These are phyloP conservation scores for Coemansia sp. DNA, from an alignment of 192 early-diverging fungal species.

Conservation along the genomic window DNA sequence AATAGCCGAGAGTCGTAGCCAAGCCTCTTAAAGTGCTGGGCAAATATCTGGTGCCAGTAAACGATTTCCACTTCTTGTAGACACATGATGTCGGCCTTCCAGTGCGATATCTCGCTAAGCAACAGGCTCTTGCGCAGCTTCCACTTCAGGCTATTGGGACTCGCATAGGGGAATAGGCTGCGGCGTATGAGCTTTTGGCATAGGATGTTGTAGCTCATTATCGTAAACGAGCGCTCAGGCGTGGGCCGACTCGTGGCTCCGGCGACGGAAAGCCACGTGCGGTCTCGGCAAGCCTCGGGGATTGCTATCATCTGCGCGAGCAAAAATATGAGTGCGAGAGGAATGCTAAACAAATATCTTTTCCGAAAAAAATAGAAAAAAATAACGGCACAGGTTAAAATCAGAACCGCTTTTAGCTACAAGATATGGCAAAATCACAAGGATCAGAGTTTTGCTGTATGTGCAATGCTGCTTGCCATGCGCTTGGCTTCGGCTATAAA, in stretches of 20 bases:
- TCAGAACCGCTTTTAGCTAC: neutral
- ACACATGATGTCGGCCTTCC: constrained; percentile 57
- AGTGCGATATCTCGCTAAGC: constrained; percentile 48
- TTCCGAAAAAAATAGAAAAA: constrained; percentile 2
- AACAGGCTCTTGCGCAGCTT: constrained; percentile 52
- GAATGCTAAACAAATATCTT: neutral
- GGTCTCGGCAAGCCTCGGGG: constrained; percentile 26
- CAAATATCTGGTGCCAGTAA: constrained; percentile 32
- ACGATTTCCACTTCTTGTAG: constrained; percentile 57
- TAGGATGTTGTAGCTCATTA: constrained; percentile 64
- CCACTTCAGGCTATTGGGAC: constrained; percentile 55
- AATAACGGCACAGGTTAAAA: neutral
- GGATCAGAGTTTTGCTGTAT: constrained; percentile 13
- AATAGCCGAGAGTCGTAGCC: constrained; percentile 41
- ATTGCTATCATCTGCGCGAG: neutral
- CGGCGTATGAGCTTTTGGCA: constrained; percentile 58
- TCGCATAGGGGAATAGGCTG: constrained; percentile 58
- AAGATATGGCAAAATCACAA: neutral
- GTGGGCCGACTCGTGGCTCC: neutral
- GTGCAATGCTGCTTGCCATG: neutral
- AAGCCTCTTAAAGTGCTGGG: constrained; percentile 16
- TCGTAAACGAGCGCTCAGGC: constrained; percentile 23
- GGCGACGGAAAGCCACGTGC: constrained; percentile 34
- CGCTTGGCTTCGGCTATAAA: constrained; percentile 18
- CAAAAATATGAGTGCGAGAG: neutral